A percentile compares a stretch with the other conserved stretches of the same genome.
phyloP scores from a whole-genome alignment of 2,329 filamentous ascomycete species.

The Dendrostoma leiphaemia region DNA sequence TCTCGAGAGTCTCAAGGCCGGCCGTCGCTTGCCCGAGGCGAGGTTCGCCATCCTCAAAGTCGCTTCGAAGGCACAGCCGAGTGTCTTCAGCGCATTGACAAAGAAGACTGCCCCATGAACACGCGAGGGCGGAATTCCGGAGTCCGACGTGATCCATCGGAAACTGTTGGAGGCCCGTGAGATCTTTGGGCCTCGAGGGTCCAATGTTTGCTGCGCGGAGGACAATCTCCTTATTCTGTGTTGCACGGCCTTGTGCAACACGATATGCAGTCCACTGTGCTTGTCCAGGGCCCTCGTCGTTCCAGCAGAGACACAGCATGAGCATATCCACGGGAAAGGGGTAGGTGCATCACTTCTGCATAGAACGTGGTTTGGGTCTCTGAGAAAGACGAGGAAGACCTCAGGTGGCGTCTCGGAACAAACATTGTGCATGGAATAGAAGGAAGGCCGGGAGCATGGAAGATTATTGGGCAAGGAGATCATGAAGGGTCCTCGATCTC shows the following conservation, averaged over 20 bases:
- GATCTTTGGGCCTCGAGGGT: background rate
- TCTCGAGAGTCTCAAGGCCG: constrained; percentile 77
- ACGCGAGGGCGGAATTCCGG: background rate
- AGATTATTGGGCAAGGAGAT: background rate
- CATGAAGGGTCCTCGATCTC: background rate
- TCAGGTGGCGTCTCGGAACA: constrained; percentile 11
- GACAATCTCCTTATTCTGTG: background rate
- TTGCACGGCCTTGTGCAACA: constrained; percentile 8
- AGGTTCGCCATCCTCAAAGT: constrained; percentile 65
- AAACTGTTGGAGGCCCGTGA: background rate
- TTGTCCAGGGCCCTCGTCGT: background rate
- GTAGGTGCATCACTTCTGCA: constrained; percentile 9
- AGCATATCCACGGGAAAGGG: constrained; percentile 12
- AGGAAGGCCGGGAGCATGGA: constrained; percentile 7
- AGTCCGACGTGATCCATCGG: background rate
- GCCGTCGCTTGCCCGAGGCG: constrained; percentile 71
- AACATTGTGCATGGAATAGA: constrained; percentile 12
- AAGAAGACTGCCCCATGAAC: constrained; percentile 16
- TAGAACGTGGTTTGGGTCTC: constrained; percentile 1
- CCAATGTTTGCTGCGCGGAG: constrained; percentile 12
- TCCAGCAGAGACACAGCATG: constrained; percentile 14
- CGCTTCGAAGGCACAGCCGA: constrained; percentile 60
- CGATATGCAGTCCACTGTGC: background rate
- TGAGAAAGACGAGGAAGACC: background rate
- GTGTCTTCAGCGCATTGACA: constrained; percentile 50